Conservation (phyloP, 306 rosid genomes). For the Macrotyloma uniflorum region DNA sequence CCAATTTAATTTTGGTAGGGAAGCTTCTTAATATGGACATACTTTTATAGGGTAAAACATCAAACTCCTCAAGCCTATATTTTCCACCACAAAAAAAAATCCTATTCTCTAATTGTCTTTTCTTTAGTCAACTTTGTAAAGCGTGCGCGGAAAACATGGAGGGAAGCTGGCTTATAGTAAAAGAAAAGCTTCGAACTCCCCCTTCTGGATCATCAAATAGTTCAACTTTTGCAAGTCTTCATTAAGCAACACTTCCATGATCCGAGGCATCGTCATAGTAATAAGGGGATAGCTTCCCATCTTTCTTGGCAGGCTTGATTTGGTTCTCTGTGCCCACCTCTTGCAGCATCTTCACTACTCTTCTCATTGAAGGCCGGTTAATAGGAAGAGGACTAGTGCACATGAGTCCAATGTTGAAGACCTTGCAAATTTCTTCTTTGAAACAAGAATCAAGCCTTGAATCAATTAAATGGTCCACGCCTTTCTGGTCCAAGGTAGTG, state of each 20-base stretch:
- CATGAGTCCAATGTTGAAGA: conserved; percentile 82
- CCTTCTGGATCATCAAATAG: conserved; percentile 14
- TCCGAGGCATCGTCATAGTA: conserved; percentile 69
- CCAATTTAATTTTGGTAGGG: conserved; percentile 30
- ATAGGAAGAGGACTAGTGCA: conserved; percentile 95
- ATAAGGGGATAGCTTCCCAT: conserved; percentile 64
- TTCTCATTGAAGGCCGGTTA: conserved; percentile 72
- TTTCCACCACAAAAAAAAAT: conserved; percentile 1
- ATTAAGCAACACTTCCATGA: conserved; percentile 67
- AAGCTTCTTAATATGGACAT: conserved; percentile 34
- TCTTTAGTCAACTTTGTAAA: conserved; percentile 28
- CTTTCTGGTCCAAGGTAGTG: conserved; percentile 81
- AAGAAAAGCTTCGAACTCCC: conserved; percentile 30
- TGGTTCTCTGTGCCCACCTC: conserved; percentile 57
- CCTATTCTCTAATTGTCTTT: background rate
- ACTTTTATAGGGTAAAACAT: conserved; percentile 42
- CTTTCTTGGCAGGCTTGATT: conserved; percentile 48
- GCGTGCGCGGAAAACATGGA: conserved; percentile 22
- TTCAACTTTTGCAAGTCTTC: conserved; percentile 25
- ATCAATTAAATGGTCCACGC: conserved; percentile 73
- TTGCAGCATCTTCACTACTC: conserved; percentile 76
- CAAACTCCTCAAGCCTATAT: conserved; percentile 30
- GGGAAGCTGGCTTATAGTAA: conserved; percentile 39
- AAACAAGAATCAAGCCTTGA: conserved; percentile 72
- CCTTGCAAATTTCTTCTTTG: conserved; percentile 83